A percentile compares a stretch with the other conserved stretches of the same genome.
Conservation (phyloP, 345 rosid species). For the Corymbia maculata region DNA sequence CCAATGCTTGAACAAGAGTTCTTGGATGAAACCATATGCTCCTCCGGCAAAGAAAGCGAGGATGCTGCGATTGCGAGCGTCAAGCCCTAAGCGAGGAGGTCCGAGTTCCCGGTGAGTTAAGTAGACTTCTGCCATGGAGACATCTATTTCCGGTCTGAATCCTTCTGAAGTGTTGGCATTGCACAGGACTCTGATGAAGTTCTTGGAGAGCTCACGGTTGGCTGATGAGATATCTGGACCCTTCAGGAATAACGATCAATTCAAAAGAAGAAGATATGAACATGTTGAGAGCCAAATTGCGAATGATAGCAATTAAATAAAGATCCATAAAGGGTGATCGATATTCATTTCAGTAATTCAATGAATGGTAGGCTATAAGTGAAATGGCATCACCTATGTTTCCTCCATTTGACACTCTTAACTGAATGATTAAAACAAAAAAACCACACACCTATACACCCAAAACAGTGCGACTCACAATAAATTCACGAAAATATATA, state of each 20-base stretch:
- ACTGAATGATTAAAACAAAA: not conserved
- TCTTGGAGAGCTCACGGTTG: conserved; percentile 36
- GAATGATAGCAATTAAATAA: not conserved
- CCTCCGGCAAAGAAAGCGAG: conserved; percentile 71
- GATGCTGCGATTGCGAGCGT: conserved; percentile 25
- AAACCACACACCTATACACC: not conserved
- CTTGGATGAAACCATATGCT: conserved; percentile 42
- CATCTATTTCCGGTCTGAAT: conserved; percentile 50
- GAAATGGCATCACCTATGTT: not conserved
- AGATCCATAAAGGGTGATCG: not conserved
- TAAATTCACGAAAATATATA: not conserved
- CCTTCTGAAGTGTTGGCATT: conserved; percentile 77
- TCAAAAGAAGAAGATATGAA: not conserved
- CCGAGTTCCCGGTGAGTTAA: conserved; percentile 10
- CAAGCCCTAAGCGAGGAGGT: not conserved
- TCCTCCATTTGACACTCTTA: not conserved
- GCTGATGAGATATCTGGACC: conserved; percentile 47
- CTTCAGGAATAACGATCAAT: conserved; percentile 8
- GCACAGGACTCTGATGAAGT: conserved; percentile 60
- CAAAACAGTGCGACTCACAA: not conserved
- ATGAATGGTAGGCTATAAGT: not conserved
- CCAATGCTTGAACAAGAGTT: conserved; percentile 43
- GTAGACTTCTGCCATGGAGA: conserved; percentile 46
- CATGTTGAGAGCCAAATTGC: not conserved
- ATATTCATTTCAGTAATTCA: not conserved